phyloP scores from a whole-genome alignment of 257 asterid species.

The Primulina tabacum region DNA sequence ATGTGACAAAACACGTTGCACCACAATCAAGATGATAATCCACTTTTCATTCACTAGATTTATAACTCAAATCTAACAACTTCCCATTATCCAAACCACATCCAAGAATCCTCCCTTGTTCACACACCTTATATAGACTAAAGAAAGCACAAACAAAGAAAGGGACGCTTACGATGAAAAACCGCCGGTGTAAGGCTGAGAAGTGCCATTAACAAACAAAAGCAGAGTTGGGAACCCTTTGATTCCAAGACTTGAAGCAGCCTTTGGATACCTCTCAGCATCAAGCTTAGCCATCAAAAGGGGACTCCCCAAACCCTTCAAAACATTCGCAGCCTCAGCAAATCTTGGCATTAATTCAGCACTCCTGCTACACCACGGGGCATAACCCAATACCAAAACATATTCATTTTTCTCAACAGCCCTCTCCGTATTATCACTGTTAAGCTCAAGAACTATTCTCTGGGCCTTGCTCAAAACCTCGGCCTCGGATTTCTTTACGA shows the following conservation, averaged over 20 bases:
- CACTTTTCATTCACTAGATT: constrained; percentile 8
- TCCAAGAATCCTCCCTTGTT: background rate
- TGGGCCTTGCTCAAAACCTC: constrained; percentile 84
- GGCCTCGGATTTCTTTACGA: constrained; percentile 57
- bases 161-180: constrained; percentile 66
- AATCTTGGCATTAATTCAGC: constrained; percentile 97
- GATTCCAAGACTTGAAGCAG: constrained; percentile 65
- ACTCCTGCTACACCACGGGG: constrained; percentile 91
- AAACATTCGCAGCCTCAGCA: constrained; percentile 85
- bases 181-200: constrained; percentile 86
- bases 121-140: background rate
- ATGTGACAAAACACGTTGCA: background rate
- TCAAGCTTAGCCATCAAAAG: constrained; percentile 83
- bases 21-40: background rate
- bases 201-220: constrained; percentile 73
- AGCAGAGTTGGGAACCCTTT: constrained; percentile 85
- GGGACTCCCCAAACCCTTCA: constrained; percentile 59
- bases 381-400: constrained; percentile 81
- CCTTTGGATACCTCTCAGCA: constrained; percentile 72
- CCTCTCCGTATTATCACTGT: constrained; percentile 54
- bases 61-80: constrained; percentile 7
- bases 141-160: background rate
- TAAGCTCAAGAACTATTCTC: constrained; percentile 79
- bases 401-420: constrained; percentile 65
- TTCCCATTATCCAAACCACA: background rate